A percentile compares a stretch with the other conserved stretches of the same genome.
Conservation (phyloP, 2,329 filamentous ascomycete species). For the Hymenoscyphus fraxineus region DNA sequence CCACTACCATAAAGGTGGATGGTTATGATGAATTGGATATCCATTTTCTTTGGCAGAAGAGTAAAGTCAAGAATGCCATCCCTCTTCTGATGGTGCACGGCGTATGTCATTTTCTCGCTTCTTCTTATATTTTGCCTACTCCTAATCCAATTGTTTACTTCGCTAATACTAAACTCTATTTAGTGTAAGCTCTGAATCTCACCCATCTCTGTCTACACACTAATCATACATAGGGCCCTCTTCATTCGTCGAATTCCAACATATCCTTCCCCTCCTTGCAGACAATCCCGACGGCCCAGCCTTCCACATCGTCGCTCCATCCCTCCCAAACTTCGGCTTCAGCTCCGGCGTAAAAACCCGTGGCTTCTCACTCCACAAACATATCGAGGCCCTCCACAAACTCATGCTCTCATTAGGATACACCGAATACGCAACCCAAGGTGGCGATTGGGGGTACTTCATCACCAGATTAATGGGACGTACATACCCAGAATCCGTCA, state of each 20-base stretch:
- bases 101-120: neutral
- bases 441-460: slow-evolving; percentile 68
- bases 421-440: slow-evolving; percentile 57
- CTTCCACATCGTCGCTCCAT: slow-evolving; percentile 57
- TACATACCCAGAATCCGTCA: slow-evolving; percentile 53
- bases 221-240: slow-evolving; percentile 52
- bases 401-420: slow-evolving; percentile 68
- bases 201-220: neutral
- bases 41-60: slow-evolving; percentile 60
- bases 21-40: slow-evolving; percentile 58
- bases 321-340: slow-evolving; percentile 53
- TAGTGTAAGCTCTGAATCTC: neutral
- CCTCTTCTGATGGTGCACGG: slow-evolving; percentile 56
- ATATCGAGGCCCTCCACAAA: slow-evolving; percentile 62
- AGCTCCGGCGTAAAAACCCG: slow-evolving; percentile 41
- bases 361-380: slow-evolving; percentile 57
- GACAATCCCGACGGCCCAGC: slow-evolving; percentile 37
- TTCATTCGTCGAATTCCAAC: slow-evolving; percentile 62
- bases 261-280: slow-evolving; percentile 51
- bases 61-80: slow-evolving; percentile 47
- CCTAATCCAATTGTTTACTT: neutral
- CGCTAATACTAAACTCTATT: neutral
- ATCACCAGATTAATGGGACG: slow-evolving; percentile 60
- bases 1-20: slow-evolving; percentile 48
- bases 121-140: neutral